Percentiles rank a stretch among this genome's conserved stretches.
These are phyloP conservation scores for Populus ilicifolia DNA, from an alignment of 345 rosid genomes.

Conservation along the genomic window DNA sequence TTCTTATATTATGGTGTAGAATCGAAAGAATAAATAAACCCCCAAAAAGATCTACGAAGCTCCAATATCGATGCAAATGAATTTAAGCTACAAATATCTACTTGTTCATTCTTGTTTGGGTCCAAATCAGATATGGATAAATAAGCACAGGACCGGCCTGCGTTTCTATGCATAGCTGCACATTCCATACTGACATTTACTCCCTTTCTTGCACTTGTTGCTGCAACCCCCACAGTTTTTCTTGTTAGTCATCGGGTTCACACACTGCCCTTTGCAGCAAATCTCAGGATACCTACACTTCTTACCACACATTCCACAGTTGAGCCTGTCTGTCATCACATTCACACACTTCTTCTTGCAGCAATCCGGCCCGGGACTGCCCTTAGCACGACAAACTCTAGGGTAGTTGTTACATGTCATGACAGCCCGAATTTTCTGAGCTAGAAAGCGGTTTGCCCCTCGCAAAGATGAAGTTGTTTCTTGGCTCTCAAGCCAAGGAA, in stretches of 20 bases:
- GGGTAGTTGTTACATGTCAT: constrained; percentile 46
- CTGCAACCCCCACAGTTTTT: constrained; percentile 61
- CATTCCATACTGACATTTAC: constrained; percentile 46
- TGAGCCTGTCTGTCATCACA: constrained; percentile 30
- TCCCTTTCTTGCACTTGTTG: constrained; percentile 54
- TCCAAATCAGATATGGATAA: not conserved
- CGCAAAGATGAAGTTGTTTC: constrained; percentile 7
- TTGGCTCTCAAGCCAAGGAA: not conserved
- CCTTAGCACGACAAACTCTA: constrained; percentile 42
- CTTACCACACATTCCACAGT: constrained; percentile 56
- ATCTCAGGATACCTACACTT: constrained; percentile 46
- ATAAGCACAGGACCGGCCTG: not conserved
- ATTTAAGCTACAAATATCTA: not conserved
- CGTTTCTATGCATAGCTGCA: constrained; percentile 49
- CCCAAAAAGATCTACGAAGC: not conserved
- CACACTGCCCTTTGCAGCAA: constrained; percentile 59
- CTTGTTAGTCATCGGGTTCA: constrained; percentile 45
- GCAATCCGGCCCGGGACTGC: constrained; percentile 53
- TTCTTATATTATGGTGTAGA: not conserved
- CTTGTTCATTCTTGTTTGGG: not conserved
- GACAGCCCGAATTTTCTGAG: not conserved
- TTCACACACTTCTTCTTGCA: constrained; percentile 58
- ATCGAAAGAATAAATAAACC: not conserved
- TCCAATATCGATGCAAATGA: not conserved
- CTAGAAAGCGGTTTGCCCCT: constrained; percentile 23